Evolutionary conservation across 139 green algal species (phyloP).

Genomic region (Diplosphaera chodatii): DNA sequence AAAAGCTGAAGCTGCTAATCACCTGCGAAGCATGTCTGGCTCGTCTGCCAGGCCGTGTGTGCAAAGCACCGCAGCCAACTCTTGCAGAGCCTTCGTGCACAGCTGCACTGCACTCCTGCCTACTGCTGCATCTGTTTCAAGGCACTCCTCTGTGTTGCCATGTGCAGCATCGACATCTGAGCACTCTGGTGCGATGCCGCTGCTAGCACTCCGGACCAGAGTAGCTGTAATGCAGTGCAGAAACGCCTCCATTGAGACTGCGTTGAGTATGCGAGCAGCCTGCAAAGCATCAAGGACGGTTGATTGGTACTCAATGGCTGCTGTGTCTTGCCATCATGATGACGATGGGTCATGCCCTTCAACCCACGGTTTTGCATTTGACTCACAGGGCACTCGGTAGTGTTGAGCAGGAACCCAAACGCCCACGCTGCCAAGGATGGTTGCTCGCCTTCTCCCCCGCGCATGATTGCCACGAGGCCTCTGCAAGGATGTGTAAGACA

Average conservation of each 20-base stretch:
- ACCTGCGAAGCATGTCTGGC: constrained; percentile 14
- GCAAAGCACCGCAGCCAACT: constrained; percentile 22
- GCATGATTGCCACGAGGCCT: neutral
- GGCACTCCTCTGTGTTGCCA: too few species aligned
- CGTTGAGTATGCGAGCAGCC: neutral
- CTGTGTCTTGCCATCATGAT: too few species aligned
- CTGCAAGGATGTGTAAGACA: neutral
- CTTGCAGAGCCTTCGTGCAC: constrained; percentile 14
- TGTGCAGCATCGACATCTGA: too few species aligned
- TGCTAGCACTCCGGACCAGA: neutral
- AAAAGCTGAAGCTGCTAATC: too few species aligned
- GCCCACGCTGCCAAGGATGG: neutral
- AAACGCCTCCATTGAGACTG: neutral
- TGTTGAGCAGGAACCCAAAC: neutral
- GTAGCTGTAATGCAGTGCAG: neutral
- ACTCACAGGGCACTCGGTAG: neutral
- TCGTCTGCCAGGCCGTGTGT: constrained; percentile 16
- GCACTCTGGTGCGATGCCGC: too few species aligned
- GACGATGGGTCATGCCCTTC: too few species aligned
- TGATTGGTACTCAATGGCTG: too few species aligned
- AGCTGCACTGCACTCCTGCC: neutral
- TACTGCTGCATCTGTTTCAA: too few species aligned
- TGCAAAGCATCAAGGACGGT: neutral
- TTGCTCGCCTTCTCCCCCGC: neutral
- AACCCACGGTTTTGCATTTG: too few species aligned